phyloP scores from a whole-genome alignment of 2,329 filamentous ascomycete species.

The Venturia carpophila region DNA sequence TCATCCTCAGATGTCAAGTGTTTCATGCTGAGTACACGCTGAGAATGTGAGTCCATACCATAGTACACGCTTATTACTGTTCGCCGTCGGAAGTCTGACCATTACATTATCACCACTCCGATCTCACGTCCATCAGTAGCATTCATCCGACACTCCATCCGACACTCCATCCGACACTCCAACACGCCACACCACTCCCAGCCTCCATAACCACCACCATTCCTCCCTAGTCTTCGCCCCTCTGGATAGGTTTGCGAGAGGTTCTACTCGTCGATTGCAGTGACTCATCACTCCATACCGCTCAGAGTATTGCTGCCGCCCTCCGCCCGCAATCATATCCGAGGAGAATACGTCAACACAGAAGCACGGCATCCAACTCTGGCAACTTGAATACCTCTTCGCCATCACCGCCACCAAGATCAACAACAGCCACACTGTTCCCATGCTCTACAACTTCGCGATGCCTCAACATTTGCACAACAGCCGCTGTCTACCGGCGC shows the following conservation, averaged over 20 bases:
- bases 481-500: constrained; percentile 38
- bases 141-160: neutral
- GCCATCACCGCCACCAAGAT: neutral
- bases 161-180: neutral
- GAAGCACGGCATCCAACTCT: neutral
- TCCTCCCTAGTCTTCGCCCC: neutral
- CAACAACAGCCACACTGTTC: too few species aligned
- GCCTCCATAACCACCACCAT: neutral
- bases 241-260: constrained; percentile 7
- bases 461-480: constrained; percentile 16
- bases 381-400: neutral
- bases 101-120: neutral
- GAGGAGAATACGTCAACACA: neutral
- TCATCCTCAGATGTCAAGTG: neutral
- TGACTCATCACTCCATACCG: neutral
- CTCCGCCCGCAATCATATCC: constrained; percentile 5
- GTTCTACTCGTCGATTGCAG: neutral
- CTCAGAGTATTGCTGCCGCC: constrained; percentile 7
- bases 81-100: neutral
- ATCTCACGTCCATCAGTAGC: neutral
- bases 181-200: neutral
- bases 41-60: neutral
- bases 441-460: constrained; percentile 9
- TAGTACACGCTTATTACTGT: neutral
- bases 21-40: constrained; percentile 1